Base-by-base conservation (phyloP, 2,329 filamentous ascomycete genomes). In the Xylaria arbuscula region DNA sequence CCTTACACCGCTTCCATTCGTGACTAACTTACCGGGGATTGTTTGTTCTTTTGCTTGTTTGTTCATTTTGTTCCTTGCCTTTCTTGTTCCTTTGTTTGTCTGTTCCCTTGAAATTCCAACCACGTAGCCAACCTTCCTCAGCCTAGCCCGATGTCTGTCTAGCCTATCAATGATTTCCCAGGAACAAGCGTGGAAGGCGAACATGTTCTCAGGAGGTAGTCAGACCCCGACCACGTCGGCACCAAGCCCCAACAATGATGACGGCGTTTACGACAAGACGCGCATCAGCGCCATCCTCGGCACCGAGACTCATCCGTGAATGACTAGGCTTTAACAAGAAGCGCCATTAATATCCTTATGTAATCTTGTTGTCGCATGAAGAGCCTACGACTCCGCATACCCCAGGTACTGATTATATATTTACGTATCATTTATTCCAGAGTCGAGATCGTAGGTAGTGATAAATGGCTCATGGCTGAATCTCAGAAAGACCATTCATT, bases 121-220 rank as follows among this genome's bases (percentile, higher is more conserved):
- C 22, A 64, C 50, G 36, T 48, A 40, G 38, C 34, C n/a, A 6
- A 13, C 17, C 15, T 45, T 53, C 10, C 17, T 47, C 45, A 56
- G 50, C 56, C 55, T 2, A 28, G 64, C 51, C 57, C 45, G 34
- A 40, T 24, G 10, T 32, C 28, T 61, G 6, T 40, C 28, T 61
- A 38, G 51, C 28, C 51, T 47, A 19, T 55, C 1, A 34, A 59
- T 17, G 36, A 53, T 19, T 9, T 32, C 54, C 42, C 22, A 36
- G 22, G 91, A 93, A 80, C 89, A 90, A 76, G 88, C 90, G n/a
- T 93, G 91, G 89, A 86, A 84, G 77, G 81, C 82, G 10, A 84
- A 82, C 47, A 75, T 78, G 34, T 80, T 82, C 73, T 80, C 80
- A 77, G 80, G 76, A 73, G 81, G 79, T 64, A 76, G 71, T 38